phyloP scores from a whole-genome alignment of 768 basidiomycete species.

The Saitozyma podzolica region DNA sequence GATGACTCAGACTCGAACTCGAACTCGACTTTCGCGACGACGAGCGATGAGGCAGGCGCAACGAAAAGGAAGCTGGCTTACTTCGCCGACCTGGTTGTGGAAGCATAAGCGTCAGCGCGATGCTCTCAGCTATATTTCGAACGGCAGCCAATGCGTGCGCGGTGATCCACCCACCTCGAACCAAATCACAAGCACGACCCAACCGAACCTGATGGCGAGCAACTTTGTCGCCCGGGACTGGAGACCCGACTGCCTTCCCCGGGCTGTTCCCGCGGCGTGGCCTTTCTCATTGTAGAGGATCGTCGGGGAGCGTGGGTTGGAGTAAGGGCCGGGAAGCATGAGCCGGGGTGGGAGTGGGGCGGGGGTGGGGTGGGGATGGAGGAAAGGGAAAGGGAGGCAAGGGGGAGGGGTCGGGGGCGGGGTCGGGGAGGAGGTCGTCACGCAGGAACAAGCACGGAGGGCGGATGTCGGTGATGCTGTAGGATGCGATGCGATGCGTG shows the following conservation, averaged over 20 bases:
- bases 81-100: conserved; percentile 55
- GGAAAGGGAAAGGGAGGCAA: too few species aligned
- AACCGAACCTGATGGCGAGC: conserved; percentile 53
- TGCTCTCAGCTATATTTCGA: conserved; percentile 51
- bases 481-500: too few species aligned
- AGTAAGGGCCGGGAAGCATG: too few species aligned
- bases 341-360: too few species aligned
- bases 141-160: conserved; percentile 57
- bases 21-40: too few species aligned
- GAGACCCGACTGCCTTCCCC: conserved; percentile 28
- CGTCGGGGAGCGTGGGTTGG: not conserved
- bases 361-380: too few species aligned
- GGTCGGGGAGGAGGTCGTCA: too few species aligned
- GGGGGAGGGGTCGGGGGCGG: too few species aligned
- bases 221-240: conserved; percentile 35
- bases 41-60: too few species aligned
- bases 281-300: conserved; percentile 6
- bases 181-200: conserved; percentile 69
- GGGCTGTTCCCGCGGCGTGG: not conserved
- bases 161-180: conserved; percentile 59
- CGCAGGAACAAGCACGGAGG: too few species aligned
- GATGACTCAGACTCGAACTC: too few species aligned
- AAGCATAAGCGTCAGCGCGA: conserved; percentile 21
- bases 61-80: conserved; percentile 16
- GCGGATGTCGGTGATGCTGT: too few species aligned